Evolutionary conservation across 2,329 filamentous ascomycete species (phyloP), one percentile per base, ranked within the genome.

Genomic region (Lasiodiplodia gonubiensis): DNA sequence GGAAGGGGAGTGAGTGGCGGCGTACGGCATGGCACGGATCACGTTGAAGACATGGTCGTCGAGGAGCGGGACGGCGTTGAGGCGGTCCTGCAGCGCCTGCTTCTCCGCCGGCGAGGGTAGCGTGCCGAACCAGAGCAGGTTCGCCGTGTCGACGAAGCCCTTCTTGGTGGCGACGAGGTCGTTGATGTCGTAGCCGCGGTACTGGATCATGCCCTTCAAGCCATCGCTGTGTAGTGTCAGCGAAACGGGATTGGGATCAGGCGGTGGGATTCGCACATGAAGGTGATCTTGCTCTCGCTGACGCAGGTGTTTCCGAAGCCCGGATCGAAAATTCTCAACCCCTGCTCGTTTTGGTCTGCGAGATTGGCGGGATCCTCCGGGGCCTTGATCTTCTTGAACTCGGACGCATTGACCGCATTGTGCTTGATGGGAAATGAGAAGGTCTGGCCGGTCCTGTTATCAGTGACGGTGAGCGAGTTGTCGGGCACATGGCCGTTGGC

Each of bases 151-250:
- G 21, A 84, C 78, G 70, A 85, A 86, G 69, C 80, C 80, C 71
- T 82, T 82, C 72, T 81, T 81, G 71, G 81, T 77, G 25, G 83
- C 21, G 27, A 64, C 83, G 8, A 86, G 74, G 73, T 86, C 81
- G 72, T 86, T 79, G 68, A 86, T 85, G 8, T 82, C 81, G 71
- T 85, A 85, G 49, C 83, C 84, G 10, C 84, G 81, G 72, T 86
- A 86, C 49, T 83, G 82, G 39, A 86, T 76, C 53, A 84, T 82
- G 42, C 84, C 84, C 25, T 84, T 82, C 68, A 79, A 79, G 42
- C 84, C 84, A 72, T 85, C 84, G 73, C 74, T 80, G 18, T 18
- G 12, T 6, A 12, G 37, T 8, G 54, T 59, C 39, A 60, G 25
- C n/a, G 30, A 33, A 18, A 18, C 35, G 1, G 42, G 1, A 10